Conservation (phyloP, 345 rosid genomes). For the Dipteronia sinensis region DNA sequence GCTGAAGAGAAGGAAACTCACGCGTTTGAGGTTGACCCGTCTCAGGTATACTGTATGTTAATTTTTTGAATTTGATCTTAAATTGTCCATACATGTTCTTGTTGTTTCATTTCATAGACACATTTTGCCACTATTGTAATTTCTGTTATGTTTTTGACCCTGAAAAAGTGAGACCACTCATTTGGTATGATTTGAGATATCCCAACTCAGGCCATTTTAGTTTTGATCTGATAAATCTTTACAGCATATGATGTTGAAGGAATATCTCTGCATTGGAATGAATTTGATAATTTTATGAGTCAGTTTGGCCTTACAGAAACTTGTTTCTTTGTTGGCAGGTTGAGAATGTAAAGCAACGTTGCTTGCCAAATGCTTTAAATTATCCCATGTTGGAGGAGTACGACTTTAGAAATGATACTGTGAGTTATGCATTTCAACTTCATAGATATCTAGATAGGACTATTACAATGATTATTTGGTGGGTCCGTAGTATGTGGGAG, state of each 20-base stretch:
- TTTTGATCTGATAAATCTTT: neutral
- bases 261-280: neutral
- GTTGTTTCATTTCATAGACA: neutral
- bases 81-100: neutral
- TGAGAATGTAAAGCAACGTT: slow-evolving; percentile 94
- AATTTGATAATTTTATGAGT: neutral
- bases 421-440: slow-evolving; percentile 35
- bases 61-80: neutral
- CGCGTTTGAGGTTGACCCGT: slow-evolving; percentile 85
- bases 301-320: neutral
- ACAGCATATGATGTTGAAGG: neutral
- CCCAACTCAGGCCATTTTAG: neutral
- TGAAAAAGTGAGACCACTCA: neutral
- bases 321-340: slow-evolving; percentile 54
- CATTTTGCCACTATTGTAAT: neutral
- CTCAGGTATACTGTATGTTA: slow-evolving; percentile 54
- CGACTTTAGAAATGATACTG: slow-evolving; percentile 91
- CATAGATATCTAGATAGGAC: neutral
- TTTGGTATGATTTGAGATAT: neutral
- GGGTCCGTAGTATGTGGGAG: slow-evolving; percentile 5
- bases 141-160: neutral
- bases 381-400: slow-evolving; percentile 99
- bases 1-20: slow-evolving; percentile 94
- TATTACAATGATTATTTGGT: neutral
- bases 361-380: slow-evolving; percentile 96